Evolutionary conservation across 139 green algal species (phyloP).

Genomic region (Axilococcus clingmanii): DNA sequence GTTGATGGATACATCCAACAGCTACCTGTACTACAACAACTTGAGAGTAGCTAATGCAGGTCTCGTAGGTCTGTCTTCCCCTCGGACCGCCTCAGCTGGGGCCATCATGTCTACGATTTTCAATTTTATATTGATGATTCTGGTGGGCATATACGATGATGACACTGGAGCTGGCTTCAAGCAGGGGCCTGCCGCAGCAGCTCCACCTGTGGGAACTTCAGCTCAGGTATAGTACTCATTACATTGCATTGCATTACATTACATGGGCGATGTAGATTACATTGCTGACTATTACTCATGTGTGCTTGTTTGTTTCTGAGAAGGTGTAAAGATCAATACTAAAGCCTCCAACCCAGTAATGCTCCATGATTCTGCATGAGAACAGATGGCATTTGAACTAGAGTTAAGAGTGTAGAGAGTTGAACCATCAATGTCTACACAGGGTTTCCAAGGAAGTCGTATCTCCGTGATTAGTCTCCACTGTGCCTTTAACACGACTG

Average conservation of each 20-base stretch:
- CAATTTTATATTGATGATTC: not conserved
- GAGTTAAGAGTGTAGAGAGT: constrained; percentile 31
- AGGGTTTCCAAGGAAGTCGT: constrained; percentile 43
- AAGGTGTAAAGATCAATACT: constrained; percentile 11
- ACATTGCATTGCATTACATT: too few species aligned
- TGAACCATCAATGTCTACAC: constrained; percentile 30
- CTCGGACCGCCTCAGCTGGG: not conserved
- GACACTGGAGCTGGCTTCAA: not conserved
- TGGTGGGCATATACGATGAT: not conserved
- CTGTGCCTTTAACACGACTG: constrained; percentile 17
- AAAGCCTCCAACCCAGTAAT: constrained; percentile 12
- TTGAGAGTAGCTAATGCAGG: not conserved
- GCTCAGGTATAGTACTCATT: not conserved
- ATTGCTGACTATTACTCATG: too few species aligned
- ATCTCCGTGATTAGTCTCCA: constrained; percentile 37
- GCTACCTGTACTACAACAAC: not conserved
- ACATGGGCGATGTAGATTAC: too few species aligned
- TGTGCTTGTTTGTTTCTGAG: not conserved
- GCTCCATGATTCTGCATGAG: constrained; percentile 23
- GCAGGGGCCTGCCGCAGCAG: not conserved
- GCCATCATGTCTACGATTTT: not conserved
- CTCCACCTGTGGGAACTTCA: not conserved
- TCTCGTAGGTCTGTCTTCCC: too few species aligned
- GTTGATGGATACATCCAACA: not conserved
- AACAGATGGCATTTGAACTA: constrained; percentile 11